Percentiles rank a stretch among this genome's conserved stretches.
These are phyloP conservation scores for Mucor saturninus DNA, from an alignment of 371 early-diverging fungal species.

Conservation along the genomic window DNA sequence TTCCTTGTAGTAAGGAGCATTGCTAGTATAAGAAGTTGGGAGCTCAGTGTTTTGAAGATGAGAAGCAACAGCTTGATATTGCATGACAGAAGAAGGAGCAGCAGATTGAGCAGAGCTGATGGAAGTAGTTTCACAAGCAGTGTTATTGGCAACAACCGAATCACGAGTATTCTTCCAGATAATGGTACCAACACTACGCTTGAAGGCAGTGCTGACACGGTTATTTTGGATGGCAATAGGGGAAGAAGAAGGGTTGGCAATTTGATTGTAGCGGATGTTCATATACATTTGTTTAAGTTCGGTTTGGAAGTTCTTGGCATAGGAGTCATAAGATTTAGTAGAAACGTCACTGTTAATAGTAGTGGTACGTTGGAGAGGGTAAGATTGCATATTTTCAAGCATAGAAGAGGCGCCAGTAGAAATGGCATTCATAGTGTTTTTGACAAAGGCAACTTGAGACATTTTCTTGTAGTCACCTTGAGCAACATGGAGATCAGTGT, in stretches of 20 bases:
- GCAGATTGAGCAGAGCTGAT: conserved; percentile 19
- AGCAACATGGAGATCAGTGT: conserved; percentile 89
- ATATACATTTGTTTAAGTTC: conserved; percentile 57
- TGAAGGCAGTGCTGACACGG: conserved; percentile 29
- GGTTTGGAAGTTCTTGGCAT: conserved; percentile 24
- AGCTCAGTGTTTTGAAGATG: conserved; percentile 25
- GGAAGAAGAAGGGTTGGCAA: conserved; percentile 56
- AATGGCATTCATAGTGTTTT: conserved; percentile 56
- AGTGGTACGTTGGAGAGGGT: conserved; percentile 18
- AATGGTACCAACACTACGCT: conserved; percentile 43
- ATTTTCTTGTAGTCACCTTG: conserved; percentile 61
- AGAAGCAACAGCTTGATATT: conserved; percentile 38
- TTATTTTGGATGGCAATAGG: background rate
- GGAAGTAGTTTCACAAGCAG: conserved; percentile 6
- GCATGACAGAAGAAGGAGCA: conserved; percentile 21
- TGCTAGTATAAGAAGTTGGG: conserved; percentile 23
- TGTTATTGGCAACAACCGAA: conserved; percentile 11
- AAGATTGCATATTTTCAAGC: conserved; percentile 11
- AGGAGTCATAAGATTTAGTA: conserved; percentile 11
- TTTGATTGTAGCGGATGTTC: conserved; percentile 67
- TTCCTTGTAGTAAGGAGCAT: conserved; percentile 58
- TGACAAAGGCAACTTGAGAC: conserved; percentile 56
- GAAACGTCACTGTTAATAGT: conserved; percentile 12
- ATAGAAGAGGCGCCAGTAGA: conserved; percentile 9
- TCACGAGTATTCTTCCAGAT: conserved; percentile 41